Evolutionary conservation across 2,329 filamentous ascomycete species (phyloP).

Genomic region (Cadophora malorum): DNA sequence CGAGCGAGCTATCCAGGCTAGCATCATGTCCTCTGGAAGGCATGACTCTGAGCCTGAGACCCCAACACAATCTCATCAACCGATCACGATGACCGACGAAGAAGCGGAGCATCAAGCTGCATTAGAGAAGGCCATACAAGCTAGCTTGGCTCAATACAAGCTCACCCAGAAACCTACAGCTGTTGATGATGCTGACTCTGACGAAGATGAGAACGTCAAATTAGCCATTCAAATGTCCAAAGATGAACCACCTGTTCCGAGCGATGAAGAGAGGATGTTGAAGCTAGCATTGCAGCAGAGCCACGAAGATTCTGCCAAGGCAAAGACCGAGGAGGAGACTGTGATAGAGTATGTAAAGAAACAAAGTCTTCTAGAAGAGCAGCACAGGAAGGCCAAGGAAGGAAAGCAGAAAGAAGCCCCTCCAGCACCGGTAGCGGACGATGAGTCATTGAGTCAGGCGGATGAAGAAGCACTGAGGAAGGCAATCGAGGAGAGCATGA

Average conservation of each 20-base stretch:
- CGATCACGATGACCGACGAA: slow-evolving; percentile 30
- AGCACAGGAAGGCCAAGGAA: slow-evolving; percentile 46
- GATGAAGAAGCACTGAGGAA: slow-evolving; percentile 62
- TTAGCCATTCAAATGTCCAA: slow-evolving; percentile 38
- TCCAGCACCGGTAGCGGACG: slow-evolving; percentile 4
- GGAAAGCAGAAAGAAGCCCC: slow-evolving; percentile 25
- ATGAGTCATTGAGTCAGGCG: slow-evolving; percentile 45
- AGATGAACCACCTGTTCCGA: slow-evolving; percentile 43
- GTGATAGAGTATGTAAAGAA: slow-evolving; percentile 79
- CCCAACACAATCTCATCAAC: neutral
- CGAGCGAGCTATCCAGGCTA: slow-evolving; percentile 56
- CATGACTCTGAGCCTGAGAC: slow-evolving; percentile 6
- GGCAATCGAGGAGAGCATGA: slow-evolving; percentile 63
- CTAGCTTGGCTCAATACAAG: slow-evolving; percentile 51
- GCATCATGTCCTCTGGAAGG: slow-evolving; percentile 52
- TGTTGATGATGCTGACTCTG: slow-evolving; percentile 26
- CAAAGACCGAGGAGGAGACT: slow-evolving; percentile 71
- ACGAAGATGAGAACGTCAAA: slow-evolving; percentile 40
- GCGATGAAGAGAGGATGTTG: slow-evolving; percentile 27
- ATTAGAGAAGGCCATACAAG: slow-evolving; percentile 61
- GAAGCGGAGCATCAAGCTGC: slow-evolving; percentile 64
- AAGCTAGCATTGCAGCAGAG: slow-evolving; percentile 29
- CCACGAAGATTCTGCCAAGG: slow-evolving; percentile 45
- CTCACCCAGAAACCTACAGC: neutral
- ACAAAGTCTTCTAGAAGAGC: slow-evolving; percentile 75